Conservation (phyloP, 1,284 basidiomycete genomes). For the Pseudozyma sp. region DNA sequence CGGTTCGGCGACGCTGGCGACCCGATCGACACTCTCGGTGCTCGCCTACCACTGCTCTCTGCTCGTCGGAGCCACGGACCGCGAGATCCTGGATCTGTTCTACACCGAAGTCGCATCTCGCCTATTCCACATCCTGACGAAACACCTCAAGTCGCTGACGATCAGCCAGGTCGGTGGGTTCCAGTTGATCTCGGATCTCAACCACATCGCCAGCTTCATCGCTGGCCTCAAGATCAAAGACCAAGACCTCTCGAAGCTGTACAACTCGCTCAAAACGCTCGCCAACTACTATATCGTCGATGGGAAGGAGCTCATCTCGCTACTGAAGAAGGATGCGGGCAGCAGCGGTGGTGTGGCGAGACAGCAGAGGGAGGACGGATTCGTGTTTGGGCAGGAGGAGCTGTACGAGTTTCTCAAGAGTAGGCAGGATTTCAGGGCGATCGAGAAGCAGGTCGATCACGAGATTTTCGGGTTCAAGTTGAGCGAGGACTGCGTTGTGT, state of each 20-base stretch:
- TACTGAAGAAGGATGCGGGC: conserved; percentile 14
- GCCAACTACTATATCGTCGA: conserved; percentile 85
- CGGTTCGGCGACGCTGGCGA: conserved; percentile 82
- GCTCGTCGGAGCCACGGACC: conserved; percentile 90
- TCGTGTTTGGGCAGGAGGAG: conserved; percentile 77
- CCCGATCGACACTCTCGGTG: conserved; percentile 84
- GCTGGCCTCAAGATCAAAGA: conserved; percentile 63
- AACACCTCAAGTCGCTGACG: conserved; percentile 95
- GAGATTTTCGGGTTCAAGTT: conserved; percentile 68
- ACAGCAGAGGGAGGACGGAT: conserved; percentile 19
- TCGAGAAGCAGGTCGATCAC: conserved; percentile 65
- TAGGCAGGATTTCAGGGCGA: conserved; percentile 57
- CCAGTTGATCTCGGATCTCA: conserved; percentile 94
- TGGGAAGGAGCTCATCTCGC: conserved; percentile 78
- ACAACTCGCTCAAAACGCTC: conserved; percentile 93
- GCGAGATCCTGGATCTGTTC: conserved; percentile 96
- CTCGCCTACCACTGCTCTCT: conserved; percentile 89
- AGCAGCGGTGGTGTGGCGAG: background rate
- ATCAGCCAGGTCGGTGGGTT: conserved; percentile 93
- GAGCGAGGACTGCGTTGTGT: conserved; percentile 56
- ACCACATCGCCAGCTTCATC: conserved; percentile 90
- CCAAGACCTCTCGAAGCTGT: conserved; percentile 83
- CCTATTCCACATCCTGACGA: conserved; percentile 87
- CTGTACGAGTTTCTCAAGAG: conserved; percentile 53
- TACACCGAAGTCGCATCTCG: conserved; percentile 96